phyloP scores from a whole-genome alignment of 768 basidiomycete species.

The Aureoboletus auriporus region DNA sequence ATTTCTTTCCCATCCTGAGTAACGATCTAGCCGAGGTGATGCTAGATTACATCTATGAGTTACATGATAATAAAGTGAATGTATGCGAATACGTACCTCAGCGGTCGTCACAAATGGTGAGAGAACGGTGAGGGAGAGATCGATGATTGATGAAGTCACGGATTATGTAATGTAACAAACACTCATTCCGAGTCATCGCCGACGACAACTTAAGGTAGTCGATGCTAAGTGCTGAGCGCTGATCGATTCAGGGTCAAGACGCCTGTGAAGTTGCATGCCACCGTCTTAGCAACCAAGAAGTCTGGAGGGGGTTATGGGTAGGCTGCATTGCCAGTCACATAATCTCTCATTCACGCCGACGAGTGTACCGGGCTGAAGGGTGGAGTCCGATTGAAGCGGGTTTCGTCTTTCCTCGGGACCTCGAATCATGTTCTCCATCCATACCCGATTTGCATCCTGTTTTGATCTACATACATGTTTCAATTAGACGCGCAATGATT shows the following conservation, averaged over 20 bases:
- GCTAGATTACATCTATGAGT: too few species aligned
- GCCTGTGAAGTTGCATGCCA: not conserved
- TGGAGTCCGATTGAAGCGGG: slow-evolving; percentile 68
- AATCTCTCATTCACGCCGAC: slow-evolving; percentile 72
- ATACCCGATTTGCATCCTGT: slow-evolving; percentile 1
- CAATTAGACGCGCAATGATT: not conserved
- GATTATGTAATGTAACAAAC: too few species aligned
- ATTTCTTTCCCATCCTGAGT: too few species aligned
- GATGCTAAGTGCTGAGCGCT: too few species aligned
- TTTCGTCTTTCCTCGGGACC: slow-evolving; percentile 44
- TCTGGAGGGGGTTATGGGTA: slow-evolving; percentile 15
- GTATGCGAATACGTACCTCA: too few species aligned
- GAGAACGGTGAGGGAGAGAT: too few species aligned
- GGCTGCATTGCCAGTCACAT: slow-evolving; percentile 74
- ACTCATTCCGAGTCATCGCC: too few species aligned
- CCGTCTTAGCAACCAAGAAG: slow-evolving; percentile 16
- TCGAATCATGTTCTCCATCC: slow-evolving; percentile 4
- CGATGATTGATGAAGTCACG: too few species aligned
- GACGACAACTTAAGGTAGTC: too few species aligned
- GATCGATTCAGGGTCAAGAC: not conserved
- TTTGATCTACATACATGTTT: not conserved
- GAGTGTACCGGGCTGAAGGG: slow-evolving; percentile 72
- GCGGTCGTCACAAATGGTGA: too few species aligned
- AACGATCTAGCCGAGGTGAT: too few species aligned
- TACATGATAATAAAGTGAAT: too few species aligned